Percentiles rank a stretch among this genome's conserved stretches.
Evolutionary conservation across 192 early-diverging fungal species (phyloP).

Genomic region (Coemansia sp.): DNA sequence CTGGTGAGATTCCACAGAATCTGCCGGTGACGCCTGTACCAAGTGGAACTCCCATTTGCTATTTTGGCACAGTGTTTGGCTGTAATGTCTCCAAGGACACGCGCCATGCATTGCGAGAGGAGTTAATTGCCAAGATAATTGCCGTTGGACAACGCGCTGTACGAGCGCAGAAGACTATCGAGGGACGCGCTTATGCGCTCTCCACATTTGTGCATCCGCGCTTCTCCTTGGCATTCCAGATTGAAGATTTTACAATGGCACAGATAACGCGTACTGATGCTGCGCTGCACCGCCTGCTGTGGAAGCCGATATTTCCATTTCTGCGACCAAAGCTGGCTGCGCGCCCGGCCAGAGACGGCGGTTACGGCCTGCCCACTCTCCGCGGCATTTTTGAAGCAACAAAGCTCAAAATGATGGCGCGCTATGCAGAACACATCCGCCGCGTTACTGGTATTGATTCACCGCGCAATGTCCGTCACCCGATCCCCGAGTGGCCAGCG

Average conservation of each 20-base stretch:
- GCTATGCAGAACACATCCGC: not conserved
- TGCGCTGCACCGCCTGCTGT: not conserved
- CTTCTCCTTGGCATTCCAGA: constrained; percentile 3
- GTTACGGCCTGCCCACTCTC: constrained; percentile 6
- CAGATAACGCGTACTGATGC: not conserved
- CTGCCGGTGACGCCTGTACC: not conserved
- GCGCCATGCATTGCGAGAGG: not conserved
- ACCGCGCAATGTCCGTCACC: not conserved
- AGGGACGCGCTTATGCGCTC: constrained; percentile 1
- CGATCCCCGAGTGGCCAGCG: not conserved
- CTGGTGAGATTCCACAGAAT: not conserved
- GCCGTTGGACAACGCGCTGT: not conserved
- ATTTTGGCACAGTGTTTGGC: constrained; percentile 1
- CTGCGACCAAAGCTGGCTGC: constrained; percentile 1
- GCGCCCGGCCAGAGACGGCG: not conserved
- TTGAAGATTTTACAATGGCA: constrained; percentile 5
- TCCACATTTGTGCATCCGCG: constrained; percentile 7
- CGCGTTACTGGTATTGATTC: not conserved
- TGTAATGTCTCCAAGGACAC: not conserved
- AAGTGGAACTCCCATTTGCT: not conserved
- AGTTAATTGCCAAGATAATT: not conserved
- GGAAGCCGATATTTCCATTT: not conserved
- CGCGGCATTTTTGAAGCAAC: constrained; percentile 4
- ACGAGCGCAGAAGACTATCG: not conserved
- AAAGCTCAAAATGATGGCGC: constrained; percentile 7